These are phyloP conservation scores for Glutinoglossum americanum DNA, from an alignment of 495 filamentous ascomycete species.

Conservation along the genomic window DNA sequence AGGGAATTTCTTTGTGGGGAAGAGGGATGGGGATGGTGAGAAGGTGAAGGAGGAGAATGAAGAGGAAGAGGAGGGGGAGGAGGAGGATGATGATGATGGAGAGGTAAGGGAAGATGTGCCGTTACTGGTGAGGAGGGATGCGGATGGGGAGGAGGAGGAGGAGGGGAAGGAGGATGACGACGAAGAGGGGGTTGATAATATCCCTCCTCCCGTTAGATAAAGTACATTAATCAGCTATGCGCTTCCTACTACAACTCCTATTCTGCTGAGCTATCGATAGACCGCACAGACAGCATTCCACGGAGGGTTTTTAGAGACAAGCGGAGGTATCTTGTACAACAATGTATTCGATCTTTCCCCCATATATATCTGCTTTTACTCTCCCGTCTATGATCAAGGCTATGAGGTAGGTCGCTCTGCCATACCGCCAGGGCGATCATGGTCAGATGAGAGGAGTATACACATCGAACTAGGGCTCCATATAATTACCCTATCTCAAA, in stretches of 20 bases:
- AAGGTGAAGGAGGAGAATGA: neutral
- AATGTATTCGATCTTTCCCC: too few relatives aligned
- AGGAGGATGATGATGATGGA: neutral
- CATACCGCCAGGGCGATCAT: too few relatives aligned
- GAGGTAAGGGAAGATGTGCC: neutral
- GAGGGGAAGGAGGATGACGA: neutral
- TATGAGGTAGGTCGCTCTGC: too few relatives aligned
- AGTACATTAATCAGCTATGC: neutral
- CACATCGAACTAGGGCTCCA: too few relatives aligned
- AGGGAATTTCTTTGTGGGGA: slow-evolving; percentile 63
- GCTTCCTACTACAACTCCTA: neutral
- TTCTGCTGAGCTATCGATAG: too few relatives aligned
- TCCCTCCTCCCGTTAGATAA: neutral
- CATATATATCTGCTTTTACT: too few relatives aligned
- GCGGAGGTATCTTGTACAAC: too few relatives aligned
- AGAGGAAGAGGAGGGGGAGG: neutral
- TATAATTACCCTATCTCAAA: too few relatives aligned
- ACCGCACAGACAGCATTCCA: too few relatives aligned
- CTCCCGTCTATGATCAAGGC: too few relatives aligned
- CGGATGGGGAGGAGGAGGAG: neutral
- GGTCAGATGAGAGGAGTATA: too few relatives aligned
- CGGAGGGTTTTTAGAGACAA: too few relatives aligned
- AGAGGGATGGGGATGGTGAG: neutral
- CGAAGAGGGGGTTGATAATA: neutral
- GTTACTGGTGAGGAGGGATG: neutral